Conservation (phyloP, 495 filamentous ascomycete genomes). For the Trichodelitschia bisporula region DNA sequence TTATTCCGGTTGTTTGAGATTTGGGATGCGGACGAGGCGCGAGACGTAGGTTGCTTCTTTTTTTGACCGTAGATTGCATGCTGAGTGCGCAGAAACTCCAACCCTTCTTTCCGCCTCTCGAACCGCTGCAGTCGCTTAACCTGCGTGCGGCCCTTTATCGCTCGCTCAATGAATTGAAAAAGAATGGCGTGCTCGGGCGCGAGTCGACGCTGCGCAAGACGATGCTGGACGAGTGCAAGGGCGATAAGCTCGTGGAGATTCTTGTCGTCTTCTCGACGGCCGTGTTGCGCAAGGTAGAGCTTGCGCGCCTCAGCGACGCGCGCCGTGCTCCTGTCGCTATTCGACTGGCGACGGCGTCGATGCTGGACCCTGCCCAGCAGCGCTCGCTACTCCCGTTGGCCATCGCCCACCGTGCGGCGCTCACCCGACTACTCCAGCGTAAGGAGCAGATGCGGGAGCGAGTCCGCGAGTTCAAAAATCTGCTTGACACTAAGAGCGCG, state of each 20-base stretch:
- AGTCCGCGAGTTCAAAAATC: constrained; percentile 24
- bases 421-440: constrained; percentile 24
- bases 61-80: neutral
- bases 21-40: constrained; percentile 53
- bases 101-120: constrained; percentile 70
- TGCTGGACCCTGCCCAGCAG: constrained; percentile 32
- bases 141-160: constrained; percentile 67
- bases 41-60: constrained; percentile 27
- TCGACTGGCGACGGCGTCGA: constrained; percentile 33
- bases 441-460: constrained; percentile 21
- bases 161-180: constrained; percentile 56
- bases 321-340: constrained; percentile 22
- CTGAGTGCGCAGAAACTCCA: constrained; percentile 40
- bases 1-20: constrained; percentile 56
- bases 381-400: constrained; percentile 37
- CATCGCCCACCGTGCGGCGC: constrained; percentile 42
- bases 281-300: constrained; percentile 44
- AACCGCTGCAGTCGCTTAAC: constrained; percentile 70
- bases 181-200: constrained; percentile 53
- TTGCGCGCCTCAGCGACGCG: constrained; percentile 9
- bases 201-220: constrained; percentile 62
- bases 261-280: constrained; percentile 54
- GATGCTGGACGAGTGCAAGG: constrained; percentile 66
- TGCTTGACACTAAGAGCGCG: constrained; percentile 27
- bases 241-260: constrained; percentile 35